Base-by-base conservation (phyloP, 2,329 filamentous ascomycete species). In the Apiospora arundinis region DNA sequence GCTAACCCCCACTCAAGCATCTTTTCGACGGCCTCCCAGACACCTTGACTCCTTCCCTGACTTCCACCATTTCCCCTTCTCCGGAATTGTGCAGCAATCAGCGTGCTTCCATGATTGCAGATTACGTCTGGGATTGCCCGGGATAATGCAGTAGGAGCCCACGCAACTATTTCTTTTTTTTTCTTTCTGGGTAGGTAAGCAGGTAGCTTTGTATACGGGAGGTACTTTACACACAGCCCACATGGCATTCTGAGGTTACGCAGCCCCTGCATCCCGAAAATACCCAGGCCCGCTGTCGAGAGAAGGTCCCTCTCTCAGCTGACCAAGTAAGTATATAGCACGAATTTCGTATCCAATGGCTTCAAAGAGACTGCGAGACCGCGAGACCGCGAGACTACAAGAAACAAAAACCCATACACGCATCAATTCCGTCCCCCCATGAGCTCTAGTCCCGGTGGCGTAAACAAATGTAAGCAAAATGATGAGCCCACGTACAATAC, bases 401-500 rank as follows among this genome's bases (percentile, higher is more conserved):
- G 8, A 4, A 16, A 40, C 32, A 40, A 40, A 45, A 16, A 16
- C 42, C 28, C 32, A 40, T n/a, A n/a, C 21, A 14, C 32, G 56
- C 32, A 37, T 18, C 32, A 40, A 40, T 63, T 32, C 56, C 21
- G 32, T 11, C 21, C 32, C 37, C 40, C 21, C 32, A 63, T 63
- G 32, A 32, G 7, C 32, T 63, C 49, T 28, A 63, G 37, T 63
- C 18, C 32, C 56, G 32, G 56, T 63, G 32, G 56, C 56, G 56
- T 63, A 63, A n/a, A 63, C 56, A 63, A 28, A 63, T 63, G 56
- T 63, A 37, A 63, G 56, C 56, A 63, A n/a, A 9, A n/a, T 63
- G 56, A n/a, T 12, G 56, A 40, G 56, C 56, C 56, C 56, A 63
- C 21, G 18, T 32, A 40, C 21, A 23, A 40, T 63, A n/a, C 56